These are phyloP conservation scores for Fagopyrum tataricum DNA, from an alignment of 148 eudicot species.

Conservation along the genomic window DNA sequence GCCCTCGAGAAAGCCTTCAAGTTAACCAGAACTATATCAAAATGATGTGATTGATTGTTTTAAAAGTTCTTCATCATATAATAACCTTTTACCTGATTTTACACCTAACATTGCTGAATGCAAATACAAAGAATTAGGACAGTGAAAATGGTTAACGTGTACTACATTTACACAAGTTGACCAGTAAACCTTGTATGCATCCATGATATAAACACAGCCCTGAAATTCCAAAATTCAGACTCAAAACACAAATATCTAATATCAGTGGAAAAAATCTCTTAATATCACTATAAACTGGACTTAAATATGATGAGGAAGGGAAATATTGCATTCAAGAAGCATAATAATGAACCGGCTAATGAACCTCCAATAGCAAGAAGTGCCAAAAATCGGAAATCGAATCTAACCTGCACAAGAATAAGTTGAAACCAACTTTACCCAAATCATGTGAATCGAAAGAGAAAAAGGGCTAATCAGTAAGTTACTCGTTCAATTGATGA, in stretches of 20 bases:
- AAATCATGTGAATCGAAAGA: no score
- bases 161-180: constrained; percentile 68
- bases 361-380: constrained; percentile 79
- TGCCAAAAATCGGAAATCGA: constrained; percentile 90
- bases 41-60: neutral
- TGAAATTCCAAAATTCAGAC: constrained; percentile 25
- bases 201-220: constrained; percentile 86
- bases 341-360: no score
- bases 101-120: no score
- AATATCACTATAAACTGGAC: neutral
- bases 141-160: no score
- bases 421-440: no score
- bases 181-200: constrained; percentile 85
- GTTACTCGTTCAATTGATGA: constrained; percentile 65
- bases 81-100: constrained; percentile 49
- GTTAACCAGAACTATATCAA: constrained; percentile 11
- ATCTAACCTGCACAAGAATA: constrained; percentile 60
- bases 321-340: constrained; percentile 70
- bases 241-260: no score
- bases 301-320: neutral
- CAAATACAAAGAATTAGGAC: constrained; percentile 81
- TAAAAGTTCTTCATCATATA: neutral
- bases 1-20: constrained; percentile 74
- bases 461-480: neutral
- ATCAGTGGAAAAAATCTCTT: no score